These are phyloP conservation scores for Sugiyamaella smithiae DNA, from an alignment of 805 yeast species.

Conservation along the genomic window DNA sequence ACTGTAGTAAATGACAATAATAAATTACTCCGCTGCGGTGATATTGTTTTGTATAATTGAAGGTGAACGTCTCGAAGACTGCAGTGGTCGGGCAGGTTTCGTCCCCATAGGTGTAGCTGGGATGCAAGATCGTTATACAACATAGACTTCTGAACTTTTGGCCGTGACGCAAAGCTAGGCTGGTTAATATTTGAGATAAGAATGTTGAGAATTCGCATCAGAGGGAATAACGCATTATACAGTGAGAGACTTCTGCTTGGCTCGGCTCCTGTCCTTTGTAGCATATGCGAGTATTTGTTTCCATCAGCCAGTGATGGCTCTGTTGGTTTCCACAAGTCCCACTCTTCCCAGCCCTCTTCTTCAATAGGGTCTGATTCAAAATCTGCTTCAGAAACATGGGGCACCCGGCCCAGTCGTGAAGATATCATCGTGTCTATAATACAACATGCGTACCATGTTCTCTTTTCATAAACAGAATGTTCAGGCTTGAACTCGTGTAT, in stretches of 20 bases:
- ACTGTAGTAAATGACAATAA: slow-evolving; percentile 2
- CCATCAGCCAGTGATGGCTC: neutral
- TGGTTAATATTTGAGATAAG: slow-evolving; percentile 7
- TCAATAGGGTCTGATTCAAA: slow-evolving; percentile 6
- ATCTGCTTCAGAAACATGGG: slow-evolving; percentile 4
- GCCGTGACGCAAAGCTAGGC: slow-evolving; percentile 3
- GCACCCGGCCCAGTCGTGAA: slow-evolving; percentile 12
- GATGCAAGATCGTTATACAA: slow-evolving; percentile 6
- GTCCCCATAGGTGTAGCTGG: slow-evolving; percentile 7
- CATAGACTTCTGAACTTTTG: slow-evolving; percentile 8
- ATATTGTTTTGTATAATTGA: neutral
- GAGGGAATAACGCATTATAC: slow-evolving; percentile 11
- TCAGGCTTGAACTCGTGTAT: slow-evolving; percentile 5
- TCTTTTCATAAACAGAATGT: neutral
- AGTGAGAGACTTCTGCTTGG: slow-evolving; percentile 13
- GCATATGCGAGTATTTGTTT: neutral
- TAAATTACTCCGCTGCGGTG: slow-evolving; percentile 1
- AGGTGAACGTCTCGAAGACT: neutral
- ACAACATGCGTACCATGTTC: slow-evolving; percentile 17
- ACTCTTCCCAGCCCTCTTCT: slow-evolving; percentile 16
- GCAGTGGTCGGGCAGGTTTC: slow-evolving; percentile 13
- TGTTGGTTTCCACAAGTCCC: slow-evolving; percentile 16
- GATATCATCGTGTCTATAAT: slow-evolving; percentile 14
- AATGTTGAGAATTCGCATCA: slow-evolving; percentile 9
- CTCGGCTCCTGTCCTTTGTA: too few species aligned